Base-by-base conservation (phyloP, 106 monocot genomes). In the Vanilla planifolia region DNA sequence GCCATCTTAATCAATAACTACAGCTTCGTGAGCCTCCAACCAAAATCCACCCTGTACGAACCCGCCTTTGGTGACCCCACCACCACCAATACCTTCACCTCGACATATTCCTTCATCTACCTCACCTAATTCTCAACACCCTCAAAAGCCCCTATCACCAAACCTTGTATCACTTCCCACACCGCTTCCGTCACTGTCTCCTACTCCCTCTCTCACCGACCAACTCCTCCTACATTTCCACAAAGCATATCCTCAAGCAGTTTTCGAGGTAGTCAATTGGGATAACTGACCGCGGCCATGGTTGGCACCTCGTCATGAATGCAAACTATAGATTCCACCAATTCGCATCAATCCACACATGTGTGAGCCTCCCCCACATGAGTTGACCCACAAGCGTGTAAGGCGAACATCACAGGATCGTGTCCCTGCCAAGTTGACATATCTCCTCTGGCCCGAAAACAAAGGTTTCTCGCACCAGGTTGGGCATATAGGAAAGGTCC, bases 191-290 rank as follows among this genome's bases (percentile, higher is more conserved):
- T 48, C 10, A 48, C 64, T 0, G 11, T 35, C 25, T n/a, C 64
- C 7, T 4, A n/a, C n/a, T 22, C 15, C 64, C 64, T 8, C 35
- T 50, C 14, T n/a, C 29, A 1, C 14, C 28, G 2, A 34, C 11
- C 11, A 64, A 35, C 0, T 64, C 48, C 14, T 33, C 6, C 33
- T 70, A 45, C 44, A 41, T 43, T 57, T n/a, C n/a, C n/a, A n/a
- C n/a, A n/a, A n/a, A n/a, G n/a, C n/a, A n/a, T n/a, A n/a, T n/a
- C n/a, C n/a, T 59, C 6, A 73, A 43, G 33, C 79, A 79, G 43
- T 79, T 79, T 2, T 73, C 79, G 24, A 79, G 73, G 33, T 73
- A 79, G 0, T 26, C 41, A 0, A 9, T n/a, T 0, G 71, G 76
- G 13, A 77, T 28, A 3, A 47, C 23, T 10, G 60, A 59, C 14